Base-by-base conservation (phyloP, 148 eudicot genomes). In the Nepenthes gracilis region DNA sequence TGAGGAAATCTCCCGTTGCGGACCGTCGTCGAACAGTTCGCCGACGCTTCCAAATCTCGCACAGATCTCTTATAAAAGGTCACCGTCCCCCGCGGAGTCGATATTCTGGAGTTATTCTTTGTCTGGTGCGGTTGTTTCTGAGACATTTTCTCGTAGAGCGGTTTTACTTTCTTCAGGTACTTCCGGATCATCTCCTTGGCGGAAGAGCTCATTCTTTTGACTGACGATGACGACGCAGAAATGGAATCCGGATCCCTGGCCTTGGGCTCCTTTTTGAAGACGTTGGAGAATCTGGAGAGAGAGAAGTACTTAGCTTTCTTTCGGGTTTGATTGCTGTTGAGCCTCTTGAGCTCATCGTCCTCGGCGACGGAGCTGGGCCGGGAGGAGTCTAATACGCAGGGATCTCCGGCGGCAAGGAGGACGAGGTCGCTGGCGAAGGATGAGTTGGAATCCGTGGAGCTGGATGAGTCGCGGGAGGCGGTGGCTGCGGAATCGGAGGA, bases 141-240 rank as follows among this genome's bases (percentile, higher is more conserved):
- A 0, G 95, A 82, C 1, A 90, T 64, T 60, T 85, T 92, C 33
- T 83, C 86, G 67, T 92, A 92, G 6, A 88, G 51, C 0, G 97
- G 97, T 52, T 84, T 88, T 11, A 86, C 97, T 65, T 83, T 92
- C 37, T 83, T 92, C 60, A 92, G 15, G 70, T 88, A 92, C 76
- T 76, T 92, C 40, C 88, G 62, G 1, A 92, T 78, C 33, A 83
- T 80, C 12, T 88, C 97, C 58, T 78, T 91, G 1, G 96, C 95
- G 1, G 84, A 75, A 0, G 80, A 48, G 66, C 80, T 83, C 65
- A 68, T 55, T 50, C 79, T 77, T 59, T 73, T 80, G 6, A 56
- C 73, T 0, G 74, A 58, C 10, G 73, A 54, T 3, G 36, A 55
- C n/a, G 53, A 49, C 2, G 8, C 51, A 67, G n/a, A 68, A 32